phyloP scores from a whole-genome alignment of 2,329 filamentous ascomycete genomes.

The Fusarium sp. region DNA sequence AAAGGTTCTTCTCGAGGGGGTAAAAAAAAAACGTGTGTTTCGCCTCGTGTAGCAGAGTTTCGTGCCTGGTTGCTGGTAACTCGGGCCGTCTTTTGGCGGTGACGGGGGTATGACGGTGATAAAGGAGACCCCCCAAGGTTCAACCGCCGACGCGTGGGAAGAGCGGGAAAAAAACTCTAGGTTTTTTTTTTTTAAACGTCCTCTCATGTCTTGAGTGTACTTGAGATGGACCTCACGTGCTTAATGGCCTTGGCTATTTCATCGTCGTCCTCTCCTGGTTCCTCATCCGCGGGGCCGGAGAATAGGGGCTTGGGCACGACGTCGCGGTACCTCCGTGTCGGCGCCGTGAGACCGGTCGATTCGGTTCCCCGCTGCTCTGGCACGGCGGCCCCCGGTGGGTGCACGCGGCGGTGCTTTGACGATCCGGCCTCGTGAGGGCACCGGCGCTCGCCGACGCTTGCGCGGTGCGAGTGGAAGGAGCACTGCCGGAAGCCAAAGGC shows the following conservation, averaged over 20 bases:
- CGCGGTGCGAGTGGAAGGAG: slow-evolving; percentile 66
- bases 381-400: slow-evolving; percentile 3
- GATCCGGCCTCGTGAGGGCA: slow-evolving; percentile 56
- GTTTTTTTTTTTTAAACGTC: neutral
- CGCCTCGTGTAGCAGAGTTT: slow-evolving; percentile 3
- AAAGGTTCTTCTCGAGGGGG: neutral
- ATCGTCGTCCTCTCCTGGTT: slow-evolving; percentile 45
- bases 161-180: neutral
- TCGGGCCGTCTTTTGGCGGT: slow-evolving; percentile 5
- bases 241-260: slow-evolving; percentile 43
- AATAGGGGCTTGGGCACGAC: slow-evolving; percentile 44
- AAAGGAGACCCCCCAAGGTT: slow-evolving; percentile 20
- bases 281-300: slow-evolving; percentile 32
- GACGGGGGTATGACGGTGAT: slow-evolving; percentile 22
- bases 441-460: slow-evolving; percentile 60
- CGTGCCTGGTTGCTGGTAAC: neutral
- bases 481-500: slow-evolving; percentile 68
- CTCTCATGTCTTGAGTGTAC: slow-evolving; percentile 41
- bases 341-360: slow-evolving; percentile 35
- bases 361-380: slow-evolving; percentile 19
- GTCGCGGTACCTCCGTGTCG: slow-evolving; percentile 35
- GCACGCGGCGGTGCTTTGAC: slow-evolving; percentile 26
- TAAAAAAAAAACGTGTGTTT: slow-evolving; percentile 6
- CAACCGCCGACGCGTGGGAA: slow-evolving; percentile 3
- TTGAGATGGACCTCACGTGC: slow-evolving; percentile 46